Conservation (phyloP, 176 grass and related monocot species). For the Zizania latifolia region DNA sequence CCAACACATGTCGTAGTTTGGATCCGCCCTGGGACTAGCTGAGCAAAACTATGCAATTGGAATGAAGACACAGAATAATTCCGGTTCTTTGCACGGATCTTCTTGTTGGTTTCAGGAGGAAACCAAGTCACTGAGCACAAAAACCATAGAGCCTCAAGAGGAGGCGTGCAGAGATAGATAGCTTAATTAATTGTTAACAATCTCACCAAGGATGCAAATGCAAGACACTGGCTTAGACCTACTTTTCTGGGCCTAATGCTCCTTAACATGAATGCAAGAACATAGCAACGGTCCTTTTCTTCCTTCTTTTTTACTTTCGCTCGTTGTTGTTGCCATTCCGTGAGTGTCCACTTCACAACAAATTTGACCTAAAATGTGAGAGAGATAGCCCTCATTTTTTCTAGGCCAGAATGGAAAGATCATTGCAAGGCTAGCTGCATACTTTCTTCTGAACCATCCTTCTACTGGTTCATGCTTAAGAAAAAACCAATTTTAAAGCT, state of each 20-base stretch:
- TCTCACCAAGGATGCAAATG: constrained; percentile 42
- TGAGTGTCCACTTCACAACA: constrained; percentile 43
- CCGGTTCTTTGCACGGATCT: constrained; percentile 1
- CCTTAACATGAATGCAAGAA: constrained; percentile 17
- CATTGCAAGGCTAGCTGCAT: constrained; percentile 4
- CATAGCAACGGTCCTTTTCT: constrained; percentile 14
- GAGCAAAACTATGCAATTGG: background rate
- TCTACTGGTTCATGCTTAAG: constrained; percentile 30
- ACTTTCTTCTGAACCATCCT: background rate
- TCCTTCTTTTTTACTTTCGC: too few species aligned
- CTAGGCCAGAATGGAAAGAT: constrained; percentile 4
- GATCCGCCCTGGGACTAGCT: too few species aligned
- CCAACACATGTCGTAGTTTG: too few species aligned
- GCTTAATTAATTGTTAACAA: constrained; percentile 40
- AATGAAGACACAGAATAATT: background rate
- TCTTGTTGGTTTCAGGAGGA: constrained; percentile 24
- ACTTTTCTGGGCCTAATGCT: constrained; percentile 26
- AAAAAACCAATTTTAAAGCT: background rate
- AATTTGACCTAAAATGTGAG: constrained; percentile 9
- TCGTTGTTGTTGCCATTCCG: constrained; percentile 19
- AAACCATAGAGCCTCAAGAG: constrained; percentile 30
- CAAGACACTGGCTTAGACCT: constrained; percentile 26
- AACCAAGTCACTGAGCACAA: constrained; percentile 42
- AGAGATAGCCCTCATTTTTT: background rate
- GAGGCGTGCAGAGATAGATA: constrained; percentile 26